These are phyloP conservation scores for Macrophomina pseudophaseolina DNA, from an alignment of 2,329 filamentous ascomycete species.

Conservation along the genomic window DNA sequence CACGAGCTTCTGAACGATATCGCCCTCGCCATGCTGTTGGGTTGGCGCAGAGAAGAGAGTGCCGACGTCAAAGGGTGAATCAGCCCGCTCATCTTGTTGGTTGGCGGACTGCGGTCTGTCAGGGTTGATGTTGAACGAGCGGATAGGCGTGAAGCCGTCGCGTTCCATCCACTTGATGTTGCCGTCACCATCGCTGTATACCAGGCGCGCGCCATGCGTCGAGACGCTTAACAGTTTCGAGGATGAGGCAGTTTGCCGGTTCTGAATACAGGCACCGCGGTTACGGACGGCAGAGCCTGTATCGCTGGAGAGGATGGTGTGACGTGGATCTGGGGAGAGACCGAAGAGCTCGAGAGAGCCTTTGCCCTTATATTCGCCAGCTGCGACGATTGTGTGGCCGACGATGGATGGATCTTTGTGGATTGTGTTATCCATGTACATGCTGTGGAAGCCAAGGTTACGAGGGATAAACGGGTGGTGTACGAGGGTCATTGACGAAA, in stretches of 20 bases:
- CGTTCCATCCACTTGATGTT: slow-evolving; percentile 90
- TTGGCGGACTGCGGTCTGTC: background rate
- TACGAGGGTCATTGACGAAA: slow-evolving; percentile 74
- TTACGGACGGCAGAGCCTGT: slow-evolving; percentile 35
- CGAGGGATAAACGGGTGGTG: slow-evolving; percentile 72
- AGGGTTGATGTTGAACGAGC: slow-evolving; percentile 63
- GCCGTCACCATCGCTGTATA: slow-evolving; percentile 83
- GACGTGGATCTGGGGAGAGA: slow-evolving; percentile 51
- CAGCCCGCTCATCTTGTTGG: slow-evolving; percentile 3
- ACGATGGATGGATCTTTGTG: slow-evolving; percentile 58
- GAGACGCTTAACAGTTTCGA: slow-evolving; percentile 83
- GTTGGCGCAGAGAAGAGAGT: slow-evolving; percentile 6
- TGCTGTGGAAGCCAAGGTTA: slow-evolving; percentile 57
- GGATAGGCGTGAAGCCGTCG: slow-evolving; percentile 67
- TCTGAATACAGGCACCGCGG: slow-evolving; percentile 54
- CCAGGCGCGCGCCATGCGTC: slow-evolving; percentile 80
- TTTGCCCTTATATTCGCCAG: slow-evolving; percentile 89
- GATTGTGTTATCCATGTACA: slow-evolving; percentile 62
- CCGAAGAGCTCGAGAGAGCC: slow-evolving; percentile 89
- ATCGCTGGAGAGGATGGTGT: slow-evolving; percentile 39
- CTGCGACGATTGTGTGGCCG: slow-evolving; percentile 75
- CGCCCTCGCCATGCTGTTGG: slow-evolving; percentile 53
- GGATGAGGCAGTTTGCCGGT: slow-evolving; percentile 80
- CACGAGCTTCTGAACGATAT: slow-evolving; percentile 81
- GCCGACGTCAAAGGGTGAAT: slow-evolving; percentile 67